Conservation (phyloP, 2,329 filamentous ascomycete genomes). For the Penicillium sp. region DNA sequence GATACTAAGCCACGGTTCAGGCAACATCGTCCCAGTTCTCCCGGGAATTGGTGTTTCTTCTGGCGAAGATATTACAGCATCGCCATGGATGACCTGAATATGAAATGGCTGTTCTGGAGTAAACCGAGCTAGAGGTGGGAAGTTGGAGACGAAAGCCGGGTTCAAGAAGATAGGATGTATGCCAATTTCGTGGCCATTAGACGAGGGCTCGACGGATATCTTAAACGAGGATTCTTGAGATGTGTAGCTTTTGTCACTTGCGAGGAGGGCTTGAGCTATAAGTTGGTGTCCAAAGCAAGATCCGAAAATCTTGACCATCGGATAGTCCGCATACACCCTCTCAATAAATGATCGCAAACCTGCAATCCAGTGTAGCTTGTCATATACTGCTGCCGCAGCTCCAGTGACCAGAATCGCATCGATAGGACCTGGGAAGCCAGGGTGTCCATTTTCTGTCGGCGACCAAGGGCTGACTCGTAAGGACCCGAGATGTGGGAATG, state of each 20-base stretch:
- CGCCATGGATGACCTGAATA: conserved; percentile 32
- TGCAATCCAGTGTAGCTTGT: conserved; percentile 20
- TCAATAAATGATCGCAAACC: conserved; percentile 16
- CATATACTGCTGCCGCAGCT: conserved; percentile 21
- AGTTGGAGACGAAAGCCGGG: conserved; percentile 9
- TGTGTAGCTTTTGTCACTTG: conserved; percentile 5
- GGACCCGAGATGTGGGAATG: conserved; percentile 19
- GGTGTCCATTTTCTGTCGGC: not conserved
- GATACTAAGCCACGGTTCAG: conserved; percentile 21
- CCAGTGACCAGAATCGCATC: conserved; percentile 28
- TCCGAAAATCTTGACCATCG: conserved; percentile 25
- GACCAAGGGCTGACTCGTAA: conserved; percentile 14
- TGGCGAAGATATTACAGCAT: conserved; percentile 21
- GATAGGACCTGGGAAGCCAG: conserved; percentile 11
- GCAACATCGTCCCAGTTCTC: conserved; percentile 3
- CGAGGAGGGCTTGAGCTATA: conserved; percentile 23
- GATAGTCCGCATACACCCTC: conserved; percentile 19
- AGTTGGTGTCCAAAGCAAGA: conserved; percentile 31
- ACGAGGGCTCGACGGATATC: conserved; percentile 20
- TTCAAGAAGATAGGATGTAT: conserved; percentile 21
- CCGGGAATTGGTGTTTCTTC: not conserved
- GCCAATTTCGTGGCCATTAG: conserved; percentile 27
- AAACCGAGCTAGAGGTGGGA: not conserved
- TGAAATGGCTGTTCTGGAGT: conserved; percentile 9
- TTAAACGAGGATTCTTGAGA: not conserved